Conservation (phyloP, 129 eudicot genomes). For the Silybum marianum region DNA sequence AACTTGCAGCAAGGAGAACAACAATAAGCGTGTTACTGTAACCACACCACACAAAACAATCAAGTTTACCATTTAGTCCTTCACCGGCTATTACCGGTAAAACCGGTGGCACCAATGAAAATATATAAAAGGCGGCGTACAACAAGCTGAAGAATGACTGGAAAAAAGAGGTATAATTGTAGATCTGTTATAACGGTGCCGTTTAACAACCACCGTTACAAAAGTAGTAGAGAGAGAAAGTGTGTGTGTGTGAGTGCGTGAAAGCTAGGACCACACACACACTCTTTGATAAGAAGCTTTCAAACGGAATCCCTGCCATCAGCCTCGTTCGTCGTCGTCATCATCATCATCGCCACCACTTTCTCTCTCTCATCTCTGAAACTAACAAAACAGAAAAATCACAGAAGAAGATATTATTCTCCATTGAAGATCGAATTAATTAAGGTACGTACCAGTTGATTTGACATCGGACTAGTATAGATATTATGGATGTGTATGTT, state of each 20-base stretch:
- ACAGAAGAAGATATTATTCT: constrained; percentile 43
- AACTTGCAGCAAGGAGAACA: constrained; percentile 23
- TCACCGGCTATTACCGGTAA: constrained; percentile 44
- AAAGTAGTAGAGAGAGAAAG: constrained; percentile 21
- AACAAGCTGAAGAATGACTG: background rate
- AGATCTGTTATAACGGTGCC: constrained; percentile 57
- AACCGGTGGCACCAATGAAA: constrained; percentile 22
- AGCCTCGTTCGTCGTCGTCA: constrained; percentile 41
- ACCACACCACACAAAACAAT: background rate
- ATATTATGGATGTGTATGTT: background rate
- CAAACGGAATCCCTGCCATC: constrained; percentile 51
- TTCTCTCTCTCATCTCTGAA: constrained; percentile 30
- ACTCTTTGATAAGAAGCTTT: constrained; percentile 37
- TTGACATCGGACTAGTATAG: constrained; percentile 7
- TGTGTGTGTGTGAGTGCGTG: constrained; percentile 47
- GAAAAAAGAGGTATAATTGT: constrained; percentile 2
- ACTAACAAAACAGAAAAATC: constrained; percentile 36
- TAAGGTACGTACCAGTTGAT: constrained; percentile 35
- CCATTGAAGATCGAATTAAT: background rate
- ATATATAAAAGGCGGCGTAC: constrained; percentile 35
- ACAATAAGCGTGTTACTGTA: constrained; percentile 30
- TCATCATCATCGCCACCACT: constrained; percentile 39
- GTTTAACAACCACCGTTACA: constrained; percentile 31
- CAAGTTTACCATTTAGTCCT: background rate
- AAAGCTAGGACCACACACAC: constrained; percentile 44